phyloP scores from a whole-genome alignment of 371 early-diverging fungal species.

The Sanchytrium tribonematis region DNA sequence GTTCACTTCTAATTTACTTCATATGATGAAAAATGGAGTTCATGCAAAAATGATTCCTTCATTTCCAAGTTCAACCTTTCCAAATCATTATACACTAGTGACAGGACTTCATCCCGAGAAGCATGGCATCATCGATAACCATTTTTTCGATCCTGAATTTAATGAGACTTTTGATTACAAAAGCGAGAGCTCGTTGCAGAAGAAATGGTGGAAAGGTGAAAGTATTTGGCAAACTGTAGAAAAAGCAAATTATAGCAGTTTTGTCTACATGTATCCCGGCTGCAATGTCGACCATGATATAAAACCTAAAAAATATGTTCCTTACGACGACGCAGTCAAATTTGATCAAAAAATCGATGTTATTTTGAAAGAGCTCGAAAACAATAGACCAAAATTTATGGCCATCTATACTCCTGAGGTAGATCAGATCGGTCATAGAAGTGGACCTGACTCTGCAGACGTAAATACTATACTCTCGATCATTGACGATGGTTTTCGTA shows the following conservation, averaged over 20 bases:
- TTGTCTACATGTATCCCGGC: constrained; percentile 69
- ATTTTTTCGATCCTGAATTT: constrained; percentile 42
- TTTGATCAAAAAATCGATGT: constrained; percentile 27
- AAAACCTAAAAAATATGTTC: constrained; percentile 32
- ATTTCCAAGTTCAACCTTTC: constrained; percentile 44
- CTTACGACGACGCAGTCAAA: constrained; percentile 17
- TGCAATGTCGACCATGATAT: constrained; percentile 24
- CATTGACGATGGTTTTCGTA: constrained; percentile 34
- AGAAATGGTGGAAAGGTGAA: constrained; percentile 63
- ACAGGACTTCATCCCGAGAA: constrained; percentile 69
- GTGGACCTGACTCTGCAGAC: background rate
- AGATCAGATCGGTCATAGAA: constrained; percentile 17
- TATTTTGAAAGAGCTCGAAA: constrained; percentile 38
- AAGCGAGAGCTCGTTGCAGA: constrained; percentile 12
- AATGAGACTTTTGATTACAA: constrained; percentile 48
- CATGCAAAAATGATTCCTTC: constrained; percentile 36
- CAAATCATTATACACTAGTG: constrained; percentile 70
- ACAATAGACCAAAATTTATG: constrained; percentile 39
- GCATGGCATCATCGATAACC: constrained; percentile 75
- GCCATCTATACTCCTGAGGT: constrained; percentile 50
- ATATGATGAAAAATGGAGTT: constrained; percentile 15
- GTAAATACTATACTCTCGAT: constrained; percentile 20
- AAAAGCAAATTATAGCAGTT: constrained; percentile 30
- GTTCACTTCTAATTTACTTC: constrained; percentile 31
- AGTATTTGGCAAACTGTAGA: constrained; percentile 74